Evolutionary conservation across 768 basidiomycete species (phyloP).

Genomic region (Collybia mongolica): DNA sequence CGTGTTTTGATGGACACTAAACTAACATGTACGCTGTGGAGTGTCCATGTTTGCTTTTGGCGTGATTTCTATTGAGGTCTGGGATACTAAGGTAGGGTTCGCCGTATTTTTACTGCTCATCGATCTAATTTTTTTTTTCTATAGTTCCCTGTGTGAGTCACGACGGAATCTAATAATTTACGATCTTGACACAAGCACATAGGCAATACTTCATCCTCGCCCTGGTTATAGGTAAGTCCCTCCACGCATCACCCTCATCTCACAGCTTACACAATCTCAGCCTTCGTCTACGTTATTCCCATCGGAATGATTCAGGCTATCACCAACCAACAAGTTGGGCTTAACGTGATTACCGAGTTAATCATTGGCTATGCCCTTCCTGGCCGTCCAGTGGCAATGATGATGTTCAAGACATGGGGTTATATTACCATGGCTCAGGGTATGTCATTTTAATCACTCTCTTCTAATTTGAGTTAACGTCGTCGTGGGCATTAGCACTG

Average conservation of each 20-base stretch:
- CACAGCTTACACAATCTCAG: constrained; percentile 8
- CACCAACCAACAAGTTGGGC: constrained; percentile 76
- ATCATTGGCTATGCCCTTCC: constrained; percentile 80
- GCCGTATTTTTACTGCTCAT: background rate
- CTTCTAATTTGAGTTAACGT: background rate
- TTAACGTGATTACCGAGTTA: constrained; percentile 77
- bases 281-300: constrained; percentile 73
- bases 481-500: constrained; percentile 39
- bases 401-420: constrained; percentile 86
- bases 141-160: constrained; percentile 63
- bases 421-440: constrained; percentile 68
- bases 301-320: constrained; percentile 67
- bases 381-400: constrained; percentile 76
- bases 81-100: constrained; percentile 50
- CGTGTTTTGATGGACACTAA: constrained; percentile 6
- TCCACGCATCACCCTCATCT: background rate
- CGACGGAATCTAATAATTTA: constrained; percentile 14
- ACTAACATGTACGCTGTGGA: constrained; percentile 10
- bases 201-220: constrained; percentile 63
- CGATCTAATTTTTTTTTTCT: background rate
- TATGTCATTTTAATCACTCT: background rate
- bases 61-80: constrained; percentile 66
- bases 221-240: constrained; percentile 50
- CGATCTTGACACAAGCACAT: background rate
- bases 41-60: constrained; percentile 68